phyloP scores from a whole-genome alignment of 331 rosid genomes.

The Prunus yedoensis region DNA sequence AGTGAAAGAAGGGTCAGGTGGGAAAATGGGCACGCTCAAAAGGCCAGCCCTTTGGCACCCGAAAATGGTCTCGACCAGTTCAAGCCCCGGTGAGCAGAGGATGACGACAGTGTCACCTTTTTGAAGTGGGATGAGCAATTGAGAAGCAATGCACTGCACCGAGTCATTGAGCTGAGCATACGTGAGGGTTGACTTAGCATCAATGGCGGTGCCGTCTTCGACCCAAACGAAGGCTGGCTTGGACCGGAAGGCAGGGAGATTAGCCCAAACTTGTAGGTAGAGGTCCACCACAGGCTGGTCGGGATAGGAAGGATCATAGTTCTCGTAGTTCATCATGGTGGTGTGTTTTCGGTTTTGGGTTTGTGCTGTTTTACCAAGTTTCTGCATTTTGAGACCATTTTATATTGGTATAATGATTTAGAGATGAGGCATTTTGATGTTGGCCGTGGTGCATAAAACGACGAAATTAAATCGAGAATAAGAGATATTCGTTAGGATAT shows the following conservation, averaged over 20 bases:
- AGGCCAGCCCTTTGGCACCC: conserved; percentile 79
- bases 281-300: conserved; percentile 81
- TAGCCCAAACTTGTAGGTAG: conserved; percentile 76
- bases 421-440: neutral
- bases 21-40: conserved; percentile 57
- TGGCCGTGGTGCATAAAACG: neutral
- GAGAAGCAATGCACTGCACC: conserved; percentile 38
- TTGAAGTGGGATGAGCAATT: conserved; percentile 38
- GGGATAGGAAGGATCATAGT: conserved; percentile 73
- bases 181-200: conserved; percentile 29
- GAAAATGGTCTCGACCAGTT: conserved; percentile 58
- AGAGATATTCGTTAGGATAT: conserved; percentile 54
- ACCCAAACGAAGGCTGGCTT: conserved; percentile 82
- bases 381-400: neutral
- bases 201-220: conserved; percentile 22
- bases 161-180: conserved; percentile 59
- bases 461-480: conserved; percentile 33
- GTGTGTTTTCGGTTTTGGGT: neutral
- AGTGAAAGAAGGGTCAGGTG: conserved; percentile 56
- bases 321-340: conserved; percentile 51
- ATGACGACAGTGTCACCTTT: conserved; percentile 52
- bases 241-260: conserved; percentile 53
- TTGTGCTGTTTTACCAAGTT: neutral
- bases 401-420: conserved; percentile 19
- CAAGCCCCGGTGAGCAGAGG: conserved; percentile 69